phyloP scores from a whole-genome alignment of 331 rosid species.

The Acacia concinna region DNA sequence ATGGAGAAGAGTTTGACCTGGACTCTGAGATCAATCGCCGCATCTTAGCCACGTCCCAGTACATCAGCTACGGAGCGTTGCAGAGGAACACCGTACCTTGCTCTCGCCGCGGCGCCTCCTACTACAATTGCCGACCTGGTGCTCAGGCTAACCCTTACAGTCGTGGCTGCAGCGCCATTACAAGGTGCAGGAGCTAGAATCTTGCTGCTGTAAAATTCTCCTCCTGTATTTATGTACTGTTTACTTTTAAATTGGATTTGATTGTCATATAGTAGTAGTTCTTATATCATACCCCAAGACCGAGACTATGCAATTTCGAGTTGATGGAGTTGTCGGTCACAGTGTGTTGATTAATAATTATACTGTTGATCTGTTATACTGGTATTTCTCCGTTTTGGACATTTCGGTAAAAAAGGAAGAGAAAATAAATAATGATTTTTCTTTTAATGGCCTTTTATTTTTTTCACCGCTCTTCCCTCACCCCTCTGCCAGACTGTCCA shows the following conservation, averaged over 20 bases:
- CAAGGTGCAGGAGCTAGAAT: conserved; percentile 71
- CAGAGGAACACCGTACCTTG: conserved; percentile 88
- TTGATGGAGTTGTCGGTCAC: no score
- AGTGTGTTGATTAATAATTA: no score
- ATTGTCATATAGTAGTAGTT: conserved; percentile 21
- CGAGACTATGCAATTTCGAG: no score
- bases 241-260: conserved; percentile 34
- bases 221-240: background rate
- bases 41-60: conserved; percentile 62
- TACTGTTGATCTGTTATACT: no score
- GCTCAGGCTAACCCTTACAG: conserved; percentile 63
- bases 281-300: background rate
- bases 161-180: conserved; percentile 68
- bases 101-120: conserved; percentile 67
- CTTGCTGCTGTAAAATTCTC: background rate
- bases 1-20: conserved; percentile 57
- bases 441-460: no score
- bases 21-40: conserved; percentile 78
- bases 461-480: no score
- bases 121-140: conserved; percentile 66
- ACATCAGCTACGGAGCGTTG: conserved; percentile 90
- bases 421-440: no score
- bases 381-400: no score
- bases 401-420: no score
- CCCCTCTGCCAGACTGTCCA: no score